Evolutionary conservation across 306 rosid species (phyloP).

Genomic region (Rosa lucieae): DNA sequence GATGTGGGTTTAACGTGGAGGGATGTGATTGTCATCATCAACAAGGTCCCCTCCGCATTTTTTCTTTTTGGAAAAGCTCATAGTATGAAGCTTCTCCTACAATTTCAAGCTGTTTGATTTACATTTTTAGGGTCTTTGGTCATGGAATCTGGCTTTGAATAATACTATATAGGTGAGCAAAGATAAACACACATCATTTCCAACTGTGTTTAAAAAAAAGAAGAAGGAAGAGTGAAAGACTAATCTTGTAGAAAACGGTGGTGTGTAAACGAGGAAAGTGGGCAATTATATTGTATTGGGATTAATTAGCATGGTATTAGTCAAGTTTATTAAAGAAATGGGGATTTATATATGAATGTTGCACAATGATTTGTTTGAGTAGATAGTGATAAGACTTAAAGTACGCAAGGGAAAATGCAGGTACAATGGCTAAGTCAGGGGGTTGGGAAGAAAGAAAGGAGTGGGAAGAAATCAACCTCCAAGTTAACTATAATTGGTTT

Average conservation of each 20-base stretch:
- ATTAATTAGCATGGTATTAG: neutral
- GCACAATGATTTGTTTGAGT: neutral
- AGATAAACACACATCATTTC: neutral
- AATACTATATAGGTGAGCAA: neutral
- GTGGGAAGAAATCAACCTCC: neutral
- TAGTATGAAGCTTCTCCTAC: slow-evolving; percentile 5
- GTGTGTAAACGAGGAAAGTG: slow-evolving; percentile 16
- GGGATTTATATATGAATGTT: neutral
- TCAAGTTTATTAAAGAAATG: neutral
- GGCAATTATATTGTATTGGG: neutral
- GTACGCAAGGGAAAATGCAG: neutral
- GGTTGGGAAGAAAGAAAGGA: neutral
- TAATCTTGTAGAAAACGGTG: neutral
- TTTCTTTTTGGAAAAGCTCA: neutral
- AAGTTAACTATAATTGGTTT: neutral
- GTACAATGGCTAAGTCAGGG: neutral
- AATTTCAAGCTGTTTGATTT: neutral
- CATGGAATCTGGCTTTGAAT: neutral
- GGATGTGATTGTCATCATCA: slow-evolving; percentile 18
- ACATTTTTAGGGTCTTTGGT: neutral
- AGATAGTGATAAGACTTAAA: neutral
- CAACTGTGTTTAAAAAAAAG: neutral
- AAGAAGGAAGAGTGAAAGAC: neutral
- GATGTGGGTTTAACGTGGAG: slow-evolving; percentile 19
- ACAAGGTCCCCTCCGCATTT: neutral